Evolutionary conservation across 805 yeast species (phyloP).

Genomic region (Saturnispora saitoi): DNA sequence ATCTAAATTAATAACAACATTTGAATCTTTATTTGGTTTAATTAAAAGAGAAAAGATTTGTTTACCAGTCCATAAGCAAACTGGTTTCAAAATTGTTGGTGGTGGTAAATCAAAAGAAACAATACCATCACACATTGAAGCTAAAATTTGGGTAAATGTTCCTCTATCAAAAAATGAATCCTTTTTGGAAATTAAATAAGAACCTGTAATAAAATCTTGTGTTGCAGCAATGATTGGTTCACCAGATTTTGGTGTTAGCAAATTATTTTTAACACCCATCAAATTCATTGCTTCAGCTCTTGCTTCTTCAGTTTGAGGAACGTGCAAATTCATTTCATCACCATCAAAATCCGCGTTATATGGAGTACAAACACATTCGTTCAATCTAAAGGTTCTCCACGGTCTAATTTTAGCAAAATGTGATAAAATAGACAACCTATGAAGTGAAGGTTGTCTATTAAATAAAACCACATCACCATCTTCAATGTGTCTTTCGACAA

Average conservation of each 20-base stretch:
- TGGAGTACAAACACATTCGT: constrained; percentile 98
- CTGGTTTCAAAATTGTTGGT: constrained; percentile 88
- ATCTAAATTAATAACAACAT: constrained; percentile 82
- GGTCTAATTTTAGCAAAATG: constrained; percentile 96
- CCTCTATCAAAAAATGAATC: constrained; percentile 91
- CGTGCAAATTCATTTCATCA: constrained; percentile 99
- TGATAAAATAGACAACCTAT: constrained; percentile 84
- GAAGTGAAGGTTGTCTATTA: constrained; percentile 97
- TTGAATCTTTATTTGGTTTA: constrained; percentile 66
- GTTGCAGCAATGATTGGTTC: constrained; percentile 99
- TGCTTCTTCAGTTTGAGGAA: constrained; percentile 94
- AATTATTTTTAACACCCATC: constrained; percentile 95
- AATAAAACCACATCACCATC: constrained; percentile 95
- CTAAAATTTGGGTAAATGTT: constrained; percentile 66
- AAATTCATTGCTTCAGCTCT: constrained; percentile 96
- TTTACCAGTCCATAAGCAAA: constrained; percentile 92
- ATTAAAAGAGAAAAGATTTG: constrained; percentile 86
- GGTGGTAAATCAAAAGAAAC: constrained; percentile 89
- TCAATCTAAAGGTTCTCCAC: constrained; percentile 94
- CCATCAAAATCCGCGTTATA: constrained; percentile 99
- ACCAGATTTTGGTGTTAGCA: constrained; percentile 94
- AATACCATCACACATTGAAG: constrained; percentile 95
- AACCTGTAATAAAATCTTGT: constrained; percentile 97
- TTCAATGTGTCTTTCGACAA: constrained; percentile 93
- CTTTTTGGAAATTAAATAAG: constrained; percentile 84